Evolutionary conservation across 129 eudicot genomes (phyloP).

Genomic region (Flaveria linearis): DNA sequence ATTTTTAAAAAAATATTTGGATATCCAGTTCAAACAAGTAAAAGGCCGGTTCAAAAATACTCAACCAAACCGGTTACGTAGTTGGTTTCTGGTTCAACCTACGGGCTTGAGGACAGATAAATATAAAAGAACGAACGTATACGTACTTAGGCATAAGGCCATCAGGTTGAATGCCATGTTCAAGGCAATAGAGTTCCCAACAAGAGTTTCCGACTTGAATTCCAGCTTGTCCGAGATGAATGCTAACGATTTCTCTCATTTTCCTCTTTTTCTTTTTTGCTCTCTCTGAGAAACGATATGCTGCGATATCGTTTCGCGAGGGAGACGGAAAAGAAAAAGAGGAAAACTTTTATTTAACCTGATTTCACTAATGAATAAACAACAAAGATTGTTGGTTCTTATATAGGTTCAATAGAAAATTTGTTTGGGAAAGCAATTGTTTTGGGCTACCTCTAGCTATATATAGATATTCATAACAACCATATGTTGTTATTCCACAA

Average conservation of each 20-base stretch:
- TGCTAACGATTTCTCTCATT: slow-evolving; percentile 51
- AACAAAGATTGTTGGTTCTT: slow-evolving; percentile 5
- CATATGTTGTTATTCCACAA: slow-evolving; percentile 5
- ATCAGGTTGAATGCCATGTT: slow-evolving; percentile 68
- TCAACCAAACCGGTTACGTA: too few species aligned
- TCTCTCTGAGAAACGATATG: slow-evolving; percentile 39
- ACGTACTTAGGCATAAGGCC: slow-evolving; percentile 54
- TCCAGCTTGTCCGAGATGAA: slow-evolving; percentile 69
- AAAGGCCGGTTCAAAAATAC: too few species aligned
- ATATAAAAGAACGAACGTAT: not conserved
- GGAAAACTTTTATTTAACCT: slow-evolving; percentile 13
- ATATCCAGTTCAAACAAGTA: too few species aligned
- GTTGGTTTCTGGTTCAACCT: too few species aligned
- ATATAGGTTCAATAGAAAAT: not conserved
- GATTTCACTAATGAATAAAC: slow-evolving; percentile 5
- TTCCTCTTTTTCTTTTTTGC: slow-evolving; percentile 46
- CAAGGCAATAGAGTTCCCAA: slow-evolving; percentile 77
- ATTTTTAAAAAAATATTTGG: too few species aligned
- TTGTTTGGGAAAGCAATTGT: slow-evolving; percentile 31
- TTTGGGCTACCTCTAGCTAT: slow-evolving; percentile 25
- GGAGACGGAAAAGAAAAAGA: slow-evolving; percentile 46
- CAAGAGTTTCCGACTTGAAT: slow-evolving; percentile 69
- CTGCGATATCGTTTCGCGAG: slow-evolving; percentile 32
- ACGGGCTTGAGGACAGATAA: not conserved
- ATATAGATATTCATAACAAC: slow-evolving; percentile 4